Conservation (phyloP, 768 basidiomycete species). For the Pleurotus pulmonarius region DNA sequence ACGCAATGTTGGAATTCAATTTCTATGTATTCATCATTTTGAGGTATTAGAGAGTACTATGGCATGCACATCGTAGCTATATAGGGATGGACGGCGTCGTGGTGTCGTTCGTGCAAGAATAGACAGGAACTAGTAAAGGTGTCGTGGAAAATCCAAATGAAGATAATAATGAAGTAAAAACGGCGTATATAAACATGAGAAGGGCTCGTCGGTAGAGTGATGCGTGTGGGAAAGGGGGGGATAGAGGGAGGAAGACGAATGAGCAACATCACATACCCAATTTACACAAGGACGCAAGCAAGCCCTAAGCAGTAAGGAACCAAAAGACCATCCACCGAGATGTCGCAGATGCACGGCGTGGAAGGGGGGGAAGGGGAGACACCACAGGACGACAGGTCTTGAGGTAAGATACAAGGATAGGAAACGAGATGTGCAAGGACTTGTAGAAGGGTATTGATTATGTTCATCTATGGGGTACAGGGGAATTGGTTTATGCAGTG, state of each 20-base stretch:
- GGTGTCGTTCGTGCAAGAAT: not conserved
- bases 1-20: not conserved
- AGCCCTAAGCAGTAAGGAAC: not conserved
- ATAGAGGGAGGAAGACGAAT: not conserved
- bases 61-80: conserved; percentile 6
- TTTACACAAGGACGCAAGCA: not conserved
- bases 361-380: not conserved
- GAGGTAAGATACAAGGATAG: not conserved
- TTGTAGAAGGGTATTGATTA: conserved; percentile 8
- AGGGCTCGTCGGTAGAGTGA: not conserved
- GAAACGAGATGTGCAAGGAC: not conserved
- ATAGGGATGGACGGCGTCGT: not conserved
- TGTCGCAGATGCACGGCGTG: not conserved
- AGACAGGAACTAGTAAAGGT: not conserved
- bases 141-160: not conserved
- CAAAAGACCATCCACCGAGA: not conserved
- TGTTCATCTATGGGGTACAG: conserved; percentile 6
- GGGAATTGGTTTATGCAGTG: conserved; percentile 29
- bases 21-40: conserved; percentile 5
- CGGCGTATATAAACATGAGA: conserved; percentile 4
- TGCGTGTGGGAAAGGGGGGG: not conserved
- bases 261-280: not conserved
- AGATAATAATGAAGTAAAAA: conserved; percentile 5
- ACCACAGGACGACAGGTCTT: not conserved
- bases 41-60: conserved; percentile 4